Evolutionary conservation across 768 basidiomycete genomes (phyloP), one percentile per base, ranked within the genome.

Genomic region (Boletus reticulatus): DNA sequence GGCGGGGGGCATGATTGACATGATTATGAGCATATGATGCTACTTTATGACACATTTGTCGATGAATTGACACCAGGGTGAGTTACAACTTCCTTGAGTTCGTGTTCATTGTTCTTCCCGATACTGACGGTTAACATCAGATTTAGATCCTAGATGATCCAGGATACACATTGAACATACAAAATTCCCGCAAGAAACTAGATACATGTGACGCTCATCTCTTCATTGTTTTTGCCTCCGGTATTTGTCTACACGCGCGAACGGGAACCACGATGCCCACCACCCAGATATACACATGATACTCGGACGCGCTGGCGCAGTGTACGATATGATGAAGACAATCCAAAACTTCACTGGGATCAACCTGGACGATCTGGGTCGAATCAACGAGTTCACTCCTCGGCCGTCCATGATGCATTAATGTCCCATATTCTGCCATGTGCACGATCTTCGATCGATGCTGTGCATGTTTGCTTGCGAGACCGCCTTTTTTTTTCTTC

Each of bases 241-340:
- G 7, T 2, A 29, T 29, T 29, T 41, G 2, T 24, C 10, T n/a
- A 43, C 37, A 42, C 39, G 32, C 22, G 4, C 38, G 24, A 50
- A 45, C 39, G 22, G 13, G 44, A 29, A 42, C 3, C 8, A 17
- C 41, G 17, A 60, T 14, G 6, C 22, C 38, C n/a, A 27, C 16
- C 11, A 55, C 27, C 5, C 13, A 6, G 48, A 45, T 34, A 62
- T 47, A 47, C 20, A 37, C 38, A 57, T 27, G 47, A 34, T 51
- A 13, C 36, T 34, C 55, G 4, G 34, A 61, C 47, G 56, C 58
- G 59, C 55, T 42, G 61, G 54, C 56, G 59, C 56, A 31, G 20
- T 69, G 67, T 69, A 69, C 51, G 42, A 71, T 58, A 68, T 29
- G 45, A 45, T 19, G 45, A 56, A 38, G 44, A 45, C 43, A 46